Percentiles rank a stretch among this genome's conserved stretches.
Conservation (phyloP, 2,329 filamentous ascomycete species). For the Alternaria arbusti region DNA sequence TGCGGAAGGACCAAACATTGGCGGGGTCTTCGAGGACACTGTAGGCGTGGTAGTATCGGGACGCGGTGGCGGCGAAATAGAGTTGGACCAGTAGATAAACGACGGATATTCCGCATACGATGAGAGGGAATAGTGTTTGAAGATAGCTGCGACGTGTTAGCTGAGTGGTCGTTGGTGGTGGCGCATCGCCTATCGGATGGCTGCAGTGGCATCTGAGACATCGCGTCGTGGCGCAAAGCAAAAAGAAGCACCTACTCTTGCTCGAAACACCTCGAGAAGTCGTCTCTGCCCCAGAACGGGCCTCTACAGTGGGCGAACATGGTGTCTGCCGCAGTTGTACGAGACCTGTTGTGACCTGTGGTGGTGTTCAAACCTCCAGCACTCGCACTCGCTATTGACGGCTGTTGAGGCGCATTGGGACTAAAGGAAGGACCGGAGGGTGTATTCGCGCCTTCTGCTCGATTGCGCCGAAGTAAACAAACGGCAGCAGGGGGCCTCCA, state of each 20-base stretch:
- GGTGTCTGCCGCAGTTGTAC: conserved; percentile 17
- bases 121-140: conserved; percentile 78
- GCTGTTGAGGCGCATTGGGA: conserved; percentile 22
- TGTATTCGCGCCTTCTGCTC: not conserved
- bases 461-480: conserved; percentile 4
- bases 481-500: not conserved
- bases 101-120: conserved; percentile 73
- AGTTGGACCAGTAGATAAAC: conserved; percentile 67
- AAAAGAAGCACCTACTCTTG: conserved; percentile 64
- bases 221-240: not conserved
- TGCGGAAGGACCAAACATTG: conserved; percentile 47
- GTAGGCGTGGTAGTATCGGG: conserved; percentile 64
- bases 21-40: conserved; percentile 57
- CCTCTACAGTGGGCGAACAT: conserved; percentile 65
- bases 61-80: conserved; percentile 58
- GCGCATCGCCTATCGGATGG: not conserved
- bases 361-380: conserved; percentile 20
- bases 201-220: conserved; percentile 1
- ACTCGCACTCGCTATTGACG: conserved; percentile 27
- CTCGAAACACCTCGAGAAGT: conserved; percentile 68
- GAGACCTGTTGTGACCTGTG: conserved; percentile 12
- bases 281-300: conserved; percentile 66
- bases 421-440: conserved; percentile 1
- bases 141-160: conserved; percentile 66
- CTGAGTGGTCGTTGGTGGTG: not conserved